Percentiles rank a stretch among this genome's conserved stretches.
phyloP scores from a whole-genome alignment of 1,284 basidiomycete species.

The Macrocystidia cucumis region DNA sequence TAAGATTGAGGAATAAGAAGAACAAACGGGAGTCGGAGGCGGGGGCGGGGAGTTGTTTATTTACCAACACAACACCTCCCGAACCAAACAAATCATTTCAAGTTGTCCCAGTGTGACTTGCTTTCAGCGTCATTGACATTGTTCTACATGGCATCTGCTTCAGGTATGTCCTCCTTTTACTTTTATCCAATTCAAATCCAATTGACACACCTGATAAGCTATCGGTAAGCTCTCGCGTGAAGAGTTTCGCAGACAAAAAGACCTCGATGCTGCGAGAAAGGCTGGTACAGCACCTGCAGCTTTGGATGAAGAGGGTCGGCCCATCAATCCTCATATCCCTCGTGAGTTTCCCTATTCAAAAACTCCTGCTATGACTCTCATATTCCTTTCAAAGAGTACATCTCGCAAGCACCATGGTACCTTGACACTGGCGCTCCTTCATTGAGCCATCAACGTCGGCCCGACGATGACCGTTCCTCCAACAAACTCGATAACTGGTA shows the following conservation, averaged over 20 bases:
- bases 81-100: no score
- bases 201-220: no score
- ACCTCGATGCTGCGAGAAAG: slow-evolving; percentile 93
- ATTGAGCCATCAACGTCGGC: slow-evolving; percentile 87
- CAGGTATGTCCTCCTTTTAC: no score
- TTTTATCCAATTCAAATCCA: no score
- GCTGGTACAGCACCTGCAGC: slow-evolving; percentile 96
- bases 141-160: no score
- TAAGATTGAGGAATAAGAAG: neutral
- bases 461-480: slow-evolving; percentile 56
- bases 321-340: slow-evolving; percentile 98
- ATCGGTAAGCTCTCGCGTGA: slow-evolving; percentile 86
- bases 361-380: slow-evolving; percentile 7
- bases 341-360: slow-evolving; percentile 39
- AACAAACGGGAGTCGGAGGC: neutral
- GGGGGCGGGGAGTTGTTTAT: no score
- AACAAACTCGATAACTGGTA: slow-evolving; percentile 89
- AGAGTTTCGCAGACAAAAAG: slow-evolving; percentile 91
- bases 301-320: slow-evolving; percentile 87
- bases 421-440: slow-evolving; percentile 88
- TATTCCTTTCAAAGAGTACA: slow-evolving; percentile 56
- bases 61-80: no score
- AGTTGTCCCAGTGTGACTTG: no score
- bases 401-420: slow-evolving; percentile 98
- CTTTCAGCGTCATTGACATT: no score